Evolutionary conservation across 2,329 filamentous ascomycete species (phyloP).

Genomic region (Plenodomus lindquistii): DNA sequence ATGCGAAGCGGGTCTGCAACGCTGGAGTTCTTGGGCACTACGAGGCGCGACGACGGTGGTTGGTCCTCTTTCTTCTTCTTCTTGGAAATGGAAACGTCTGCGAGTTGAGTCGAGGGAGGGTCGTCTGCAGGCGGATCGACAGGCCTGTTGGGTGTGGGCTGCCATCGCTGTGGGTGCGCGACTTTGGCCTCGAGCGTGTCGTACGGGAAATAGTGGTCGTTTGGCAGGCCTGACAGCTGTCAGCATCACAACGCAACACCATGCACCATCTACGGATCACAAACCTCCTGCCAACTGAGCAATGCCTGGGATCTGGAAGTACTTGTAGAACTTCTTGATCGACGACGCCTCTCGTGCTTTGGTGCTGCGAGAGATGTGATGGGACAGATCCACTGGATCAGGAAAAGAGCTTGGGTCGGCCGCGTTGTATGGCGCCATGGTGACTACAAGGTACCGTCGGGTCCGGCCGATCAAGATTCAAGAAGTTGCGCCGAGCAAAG

Average conservation of each 20-base stretch:
- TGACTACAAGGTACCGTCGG: not conserved
- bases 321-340: conserved; percentile 86
- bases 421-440: conserved; percentile 28
- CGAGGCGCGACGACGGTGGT: conserved; percentile 56
- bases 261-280: not conserved
- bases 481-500: not conserved
- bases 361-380: conserved; percentile 75
- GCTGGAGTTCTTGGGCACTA: conserved; percentile 70
- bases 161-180: conserved; percentile 74
- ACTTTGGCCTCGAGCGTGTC: conserved; percentile 85
- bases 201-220: conserved; percentile 82
- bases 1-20: conserved; percentile 65
- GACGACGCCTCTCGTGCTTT: conserved; percentile 65
- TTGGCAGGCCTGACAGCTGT: conserved; percentile 68
- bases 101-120: conserved; percentile 28
- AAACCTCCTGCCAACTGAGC: conserved; percentile 64
- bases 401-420: conserved; percentile 39
- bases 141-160: conserved; percentile 68
- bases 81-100: conserved; percentile 33
- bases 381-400: conserved; percentile 72
- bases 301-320: conserved; percentile 68
- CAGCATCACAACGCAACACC: conserved; percentile 8
- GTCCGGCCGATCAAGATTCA: too few relatives aligned
- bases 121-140: conserved; percentile 47
- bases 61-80: conserved; percentile 30